Percentiles rank a stretch among this genome's conserved stretches.
These are phyloP conservation scores for Saturnispora saitoi DNA, from an alignment of 805 yeast genomes.

Conservation along the genomic window DNA sequence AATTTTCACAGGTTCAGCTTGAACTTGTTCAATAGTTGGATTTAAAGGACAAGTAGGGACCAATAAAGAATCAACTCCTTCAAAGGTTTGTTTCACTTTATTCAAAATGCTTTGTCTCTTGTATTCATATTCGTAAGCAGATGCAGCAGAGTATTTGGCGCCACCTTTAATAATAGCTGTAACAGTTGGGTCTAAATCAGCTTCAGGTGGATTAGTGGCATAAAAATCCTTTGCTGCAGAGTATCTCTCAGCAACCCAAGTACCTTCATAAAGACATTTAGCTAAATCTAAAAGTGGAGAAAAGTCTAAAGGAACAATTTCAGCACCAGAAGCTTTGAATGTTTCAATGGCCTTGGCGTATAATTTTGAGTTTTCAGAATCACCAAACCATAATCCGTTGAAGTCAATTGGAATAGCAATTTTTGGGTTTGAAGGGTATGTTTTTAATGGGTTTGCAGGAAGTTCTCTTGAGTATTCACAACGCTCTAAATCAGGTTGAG, in stretches of 20 bases:
- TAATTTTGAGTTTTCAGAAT: constrained; percentile 63
- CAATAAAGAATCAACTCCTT: constrained; percentile 61
- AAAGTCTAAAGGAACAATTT: constrained; percentile 58
- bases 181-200: constrained; percentile 79
- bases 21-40: constrained; percentile 70
- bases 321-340: constrained; percentile 46
- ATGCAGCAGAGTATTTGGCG: constrained; percentile 68
- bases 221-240: constrained; percentile 72
- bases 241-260: constrained; percentile 98
- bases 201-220: constrained; percentile 58
- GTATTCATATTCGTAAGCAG: constrained; percentile 79
- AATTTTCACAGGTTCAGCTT: constrained; percentile 66
- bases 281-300: constrained; percentile 74
- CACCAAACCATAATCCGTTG: constrained; percentile 65
- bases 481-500: constrained; percentile 53
- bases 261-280: constrained; percentile 84
- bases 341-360: constrained; percentile 53
- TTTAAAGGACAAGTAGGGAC: constrained; percentile 94
- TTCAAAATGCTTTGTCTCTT: constrained; percentile 74
- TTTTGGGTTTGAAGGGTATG: constrained; percentile 50
- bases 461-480: constrained; percentile 77
- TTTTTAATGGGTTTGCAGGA: constrained; percentile 56
- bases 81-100: constrained; percentile 45
- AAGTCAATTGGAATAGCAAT: constrained; percentile 71
- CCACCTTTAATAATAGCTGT: constrained; percentile 69